A percentile compares a stretch with the other conserved stretches of the same genome.
Conservation (phyloP, 495 filamentous ascomycete species). For the Schizothecium vesticola region DNA sequence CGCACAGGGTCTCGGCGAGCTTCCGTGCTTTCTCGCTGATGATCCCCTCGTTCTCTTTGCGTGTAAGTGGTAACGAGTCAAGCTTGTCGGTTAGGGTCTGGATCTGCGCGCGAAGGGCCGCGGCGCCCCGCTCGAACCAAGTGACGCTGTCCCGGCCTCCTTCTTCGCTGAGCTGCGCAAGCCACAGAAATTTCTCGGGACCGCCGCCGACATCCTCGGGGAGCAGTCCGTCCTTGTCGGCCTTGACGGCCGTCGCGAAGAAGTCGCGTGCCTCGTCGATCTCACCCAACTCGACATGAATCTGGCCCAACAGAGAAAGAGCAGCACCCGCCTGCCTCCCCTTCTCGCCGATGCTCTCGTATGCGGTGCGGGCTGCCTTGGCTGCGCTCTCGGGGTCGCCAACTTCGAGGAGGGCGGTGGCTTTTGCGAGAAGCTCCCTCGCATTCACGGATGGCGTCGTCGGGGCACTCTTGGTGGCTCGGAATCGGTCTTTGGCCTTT, state of each 20-base stretch:
- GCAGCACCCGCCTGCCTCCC: conserved; percentile 51
- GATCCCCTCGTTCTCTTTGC: conserved; percentile 39
- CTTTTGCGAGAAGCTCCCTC: conserved; percentile 54
- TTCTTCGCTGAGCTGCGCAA: conserved; percentile 85
- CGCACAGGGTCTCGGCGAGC: conserved; percentile 80
- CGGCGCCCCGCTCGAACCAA: conserved; percentile 83
- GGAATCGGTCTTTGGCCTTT: conserved; percentile 23
- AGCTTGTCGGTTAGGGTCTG: conserved; percentile 39
- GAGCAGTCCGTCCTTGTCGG: conserved; percentile 68
- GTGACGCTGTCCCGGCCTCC: conserved; percentile 76
- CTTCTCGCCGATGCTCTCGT: conserved; percentile 39
- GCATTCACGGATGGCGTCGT: conserved; percentile 28
- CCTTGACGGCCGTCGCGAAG: conserved; percentile 62
- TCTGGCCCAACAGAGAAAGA: conserved; percentile 75
- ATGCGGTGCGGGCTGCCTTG: conserved; percentile 56
- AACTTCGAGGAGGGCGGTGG: conserved; percentile 63
- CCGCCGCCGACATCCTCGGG: conserved; percentile 63
- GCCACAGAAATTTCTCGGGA: conserved; percentile 90
- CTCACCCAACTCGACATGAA: conserved; percentile 79
- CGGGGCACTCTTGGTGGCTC: conserved; percentile 26
- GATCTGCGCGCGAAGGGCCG: conserved; percentile 61
- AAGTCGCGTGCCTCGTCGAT: conserved; percentile 60
- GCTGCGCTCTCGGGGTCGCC: conserved; percentile 65
- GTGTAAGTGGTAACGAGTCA: conserved; percentile 26
- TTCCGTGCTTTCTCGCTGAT: conserved; percentile 68